phyloP scores from a whole-genome alignment of 192 early-diverging fungal genomes.

The Entophlyctis luteolus region DNA sequence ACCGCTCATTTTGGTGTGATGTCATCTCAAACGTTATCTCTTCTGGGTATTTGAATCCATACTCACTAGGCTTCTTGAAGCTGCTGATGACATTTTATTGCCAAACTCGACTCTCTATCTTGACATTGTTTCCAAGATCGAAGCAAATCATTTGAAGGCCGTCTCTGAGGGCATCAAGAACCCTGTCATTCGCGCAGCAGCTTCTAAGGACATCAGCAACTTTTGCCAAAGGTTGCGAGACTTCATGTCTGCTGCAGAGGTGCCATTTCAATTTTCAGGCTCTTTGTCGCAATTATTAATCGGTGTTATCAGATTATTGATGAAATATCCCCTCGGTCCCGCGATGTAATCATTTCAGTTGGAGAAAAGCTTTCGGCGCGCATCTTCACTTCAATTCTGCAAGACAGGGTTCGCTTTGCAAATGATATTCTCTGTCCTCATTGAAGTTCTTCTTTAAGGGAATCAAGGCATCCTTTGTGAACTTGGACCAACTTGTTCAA shows the following conservation, averaged over 20 bases:
- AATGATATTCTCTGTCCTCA: too few species aligned
- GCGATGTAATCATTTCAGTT: conserved; percentile 88
- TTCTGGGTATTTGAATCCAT: background rate
- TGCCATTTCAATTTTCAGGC: conserved; percentile 14
- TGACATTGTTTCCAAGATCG: conserved; percentile 78
- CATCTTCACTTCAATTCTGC: conserved; percentile 79
- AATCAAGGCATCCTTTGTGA: conserved; percentile 78
- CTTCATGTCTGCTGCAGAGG: conserved; percentile 90
- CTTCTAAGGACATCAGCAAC: conserved; percentile 62
- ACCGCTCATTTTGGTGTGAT: conserved; percentile 17
- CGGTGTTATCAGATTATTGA: conserved; percentile 69
- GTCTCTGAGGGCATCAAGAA: conserved; percentile 44
- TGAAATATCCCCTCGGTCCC: conserved; percentile 93
- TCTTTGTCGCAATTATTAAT: background rate
- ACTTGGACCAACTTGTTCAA: conserved; percentile 75
- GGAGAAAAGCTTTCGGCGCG: conserved; percentile 93
- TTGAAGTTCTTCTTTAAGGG: conserved; percentile 56
- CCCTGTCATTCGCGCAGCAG: conserved; percentile 31
- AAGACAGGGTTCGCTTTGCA: conserved; percentile 43
- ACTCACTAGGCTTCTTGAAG: conserved; percentile 59
- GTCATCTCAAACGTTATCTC: conserved; percentile 17
- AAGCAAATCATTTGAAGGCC: conserved; percentile 73
- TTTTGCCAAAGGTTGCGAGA: conserved; percentile 75
- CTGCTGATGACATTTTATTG: conserved; percentile 68
- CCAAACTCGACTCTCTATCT: conserved; percentile 66